phyloP scores from a whole-genome alignment of 1,284 basidiomycete genomes.

The Papiliotrema laurentii region DNA sequence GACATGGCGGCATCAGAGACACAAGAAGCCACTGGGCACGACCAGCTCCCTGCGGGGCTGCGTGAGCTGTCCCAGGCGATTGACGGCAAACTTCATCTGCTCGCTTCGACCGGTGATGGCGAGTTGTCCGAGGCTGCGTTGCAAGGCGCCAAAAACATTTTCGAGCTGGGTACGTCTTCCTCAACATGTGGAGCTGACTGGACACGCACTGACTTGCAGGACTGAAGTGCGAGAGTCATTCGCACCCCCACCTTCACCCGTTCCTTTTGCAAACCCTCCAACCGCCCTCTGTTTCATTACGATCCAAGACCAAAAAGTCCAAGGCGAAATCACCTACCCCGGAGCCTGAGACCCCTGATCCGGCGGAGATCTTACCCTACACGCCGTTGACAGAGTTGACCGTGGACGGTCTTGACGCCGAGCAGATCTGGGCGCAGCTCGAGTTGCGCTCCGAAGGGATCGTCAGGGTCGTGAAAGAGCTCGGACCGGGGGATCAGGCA shows the following conservation, averaged over 20 bases:
- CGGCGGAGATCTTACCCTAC: constrained; percentile 53
- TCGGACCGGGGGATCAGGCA: constrained; percentile 18
- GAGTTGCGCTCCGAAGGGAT: constrained; percentile 65
- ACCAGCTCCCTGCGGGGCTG: no score
- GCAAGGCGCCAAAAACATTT: constrained; percentile 67
- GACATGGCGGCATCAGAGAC: no score
- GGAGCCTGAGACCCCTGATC: constrained; percentile 27
- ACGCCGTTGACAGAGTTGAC: constrained; percentile 75
- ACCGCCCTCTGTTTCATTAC: constrained; percentile 57
- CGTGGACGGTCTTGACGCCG: constrained; percentile 75
- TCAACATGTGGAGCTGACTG: not conserved
- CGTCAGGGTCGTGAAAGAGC: constrained; percentile 38
- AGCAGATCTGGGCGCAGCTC: constrained; percentile 90
- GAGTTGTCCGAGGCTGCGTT: constrained; percentile 61
- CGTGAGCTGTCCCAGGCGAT: no score
- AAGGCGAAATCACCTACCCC: constrained; percentile 18
- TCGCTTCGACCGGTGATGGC: constrained; percentile 53
- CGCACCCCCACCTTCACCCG: constrained; percentile 62
- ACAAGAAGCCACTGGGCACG: no score
- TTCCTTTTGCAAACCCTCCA: constrained; percentile 61
- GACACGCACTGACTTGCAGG: not conserved
- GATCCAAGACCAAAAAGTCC: constrained; percentile 54
- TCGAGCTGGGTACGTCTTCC: constrained; percentile 65
- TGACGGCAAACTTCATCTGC: constrained; percentile 17
- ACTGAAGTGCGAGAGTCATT: constrained; percentile 53